Base-by-base conservation (phyloP, 495 filamentous ascomycete species). In the Clavariopsis aquatica region DNA sequence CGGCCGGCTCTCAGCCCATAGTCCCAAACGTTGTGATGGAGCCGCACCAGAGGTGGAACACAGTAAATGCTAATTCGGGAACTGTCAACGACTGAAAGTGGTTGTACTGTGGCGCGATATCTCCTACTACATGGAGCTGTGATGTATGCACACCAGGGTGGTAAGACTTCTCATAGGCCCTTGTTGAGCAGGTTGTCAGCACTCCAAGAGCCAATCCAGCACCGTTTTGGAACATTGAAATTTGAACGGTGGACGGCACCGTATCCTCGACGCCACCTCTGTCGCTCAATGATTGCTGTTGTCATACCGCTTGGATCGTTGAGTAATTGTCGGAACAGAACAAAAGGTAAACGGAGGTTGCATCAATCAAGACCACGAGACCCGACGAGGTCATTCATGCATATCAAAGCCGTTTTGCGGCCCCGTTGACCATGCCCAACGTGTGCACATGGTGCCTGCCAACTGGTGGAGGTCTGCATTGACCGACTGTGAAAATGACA, bases 361-460 rank as follows among this genome's bases (percentile, higher is more conserved):
- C 51, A 7, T 12, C 51, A 53, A 7, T 12, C 51, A 53, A 28
- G 26, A 26, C 51, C 51, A 53, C 51, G 51, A n/a, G n/a, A n/a
- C n/a, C n/a, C 26, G 26, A 31, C 28, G 51, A 29, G 7, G 51
- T 19, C 23, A 53, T 53, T 12, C 28, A 28, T 29, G 28, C 13
- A 3, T 6, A 53, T 2, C 17, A 22, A 28, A 19, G 20, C 26
- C 5, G 12, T 29, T 8, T 27, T 43, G 13, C 15, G 38, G 13
- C 13, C 38, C 38, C 38, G 38, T 43, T 43, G 38, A 9, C 3
- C n/a, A 43, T 17, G 38, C 15, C 38, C 3, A 43, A 43, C 38
- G 38, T 43, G n/a, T 43, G 38, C 38, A 17, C 38, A 43, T 43
- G 38, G 38, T 43, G 38, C 12, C 38, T 10, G 12, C 2, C 38